phyloP scores from a whole-genome alignment of 148 eudicot genomes.

The Rhododendron kiyosumense region DNA sequence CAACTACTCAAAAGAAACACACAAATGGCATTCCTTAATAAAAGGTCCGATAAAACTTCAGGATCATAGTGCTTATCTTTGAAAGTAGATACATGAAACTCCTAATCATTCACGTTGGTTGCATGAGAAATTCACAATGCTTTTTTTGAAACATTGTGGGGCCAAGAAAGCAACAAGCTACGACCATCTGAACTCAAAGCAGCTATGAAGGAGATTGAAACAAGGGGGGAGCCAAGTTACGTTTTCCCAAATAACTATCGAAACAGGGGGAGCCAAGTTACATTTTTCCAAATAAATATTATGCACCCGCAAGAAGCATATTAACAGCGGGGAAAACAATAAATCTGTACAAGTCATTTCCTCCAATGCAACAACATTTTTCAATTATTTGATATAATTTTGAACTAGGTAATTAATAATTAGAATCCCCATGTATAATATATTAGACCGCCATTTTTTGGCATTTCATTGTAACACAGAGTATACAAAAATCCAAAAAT shows the following conservation, averaged over 20 bases:
- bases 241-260: neutral
- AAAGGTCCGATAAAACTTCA: neutral
- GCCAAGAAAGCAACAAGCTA: neutral
- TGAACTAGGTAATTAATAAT: neutral
- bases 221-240: neutral
- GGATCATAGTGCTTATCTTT: neutral
- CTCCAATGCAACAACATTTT: neutral
- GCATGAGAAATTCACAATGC: neutral
- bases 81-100: neutral
- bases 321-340: neutral
- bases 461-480: neutral
- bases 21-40: neutral
- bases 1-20: neutral
- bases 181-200: neutral
- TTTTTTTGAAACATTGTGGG: neutral
- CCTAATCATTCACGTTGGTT: neutral
- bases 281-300: neutral
- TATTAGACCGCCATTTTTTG: neutral
- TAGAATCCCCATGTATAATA: neutral
- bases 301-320: neutral
- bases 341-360: neutral
- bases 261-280: neutral
- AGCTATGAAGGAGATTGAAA: neutral
- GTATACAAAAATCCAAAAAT: neutral
- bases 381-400: neutral